These are phyloP conservation scores for Dioszegia hungarica DNA, from an alignment of 768 basidiomycete genomes.

Conservation along the genomic window DNA sequence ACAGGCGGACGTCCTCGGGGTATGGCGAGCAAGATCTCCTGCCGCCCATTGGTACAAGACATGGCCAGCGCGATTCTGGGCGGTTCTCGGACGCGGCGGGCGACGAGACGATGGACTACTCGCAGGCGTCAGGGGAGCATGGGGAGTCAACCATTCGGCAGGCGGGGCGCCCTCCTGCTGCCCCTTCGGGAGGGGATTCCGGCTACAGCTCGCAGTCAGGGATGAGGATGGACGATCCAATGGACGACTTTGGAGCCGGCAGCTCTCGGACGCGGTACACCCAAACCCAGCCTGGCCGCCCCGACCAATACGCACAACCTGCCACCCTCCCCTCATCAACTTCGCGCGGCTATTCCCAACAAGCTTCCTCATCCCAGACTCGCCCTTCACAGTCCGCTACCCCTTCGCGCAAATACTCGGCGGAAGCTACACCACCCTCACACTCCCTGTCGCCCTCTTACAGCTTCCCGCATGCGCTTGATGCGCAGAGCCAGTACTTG, in stretches of 20 bases:
- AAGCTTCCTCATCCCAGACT: not conserved
- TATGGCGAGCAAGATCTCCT: not conserved
- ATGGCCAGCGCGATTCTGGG: not conserved
- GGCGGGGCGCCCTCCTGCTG: too few relatives aligned
- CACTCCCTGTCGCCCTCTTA: not conserved
- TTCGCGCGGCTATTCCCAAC: not conserved
- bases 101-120: not conserved
- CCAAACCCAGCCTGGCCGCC: not conserved
- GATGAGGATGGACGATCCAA: not conserved
- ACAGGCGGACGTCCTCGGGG: not conserved
- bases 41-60: not conserved
- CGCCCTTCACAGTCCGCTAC: not conserved
- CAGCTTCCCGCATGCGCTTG: not conserved
- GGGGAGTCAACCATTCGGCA: too few relatives aligned
- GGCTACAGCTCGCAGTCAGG: too few relatives aligned
- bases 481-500: not conserved
- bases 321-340: too few relatives aligned
- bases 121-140: too few relatives aligned
- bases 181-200: too few relatives aligned
- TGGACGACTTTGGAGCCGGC: not conserved
- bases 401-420: not conserved
- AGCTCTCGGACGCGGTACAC: slow-evolving; percentile 1
- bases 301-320: too few relatives aligned
- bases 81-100: not conserved
- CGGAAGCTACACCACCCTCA: not conserved